Evolutionary conservation across 2,329 filamentous ascomycete species (phyloP).

Genomic region (Fonsecaea multimorphosa): DNA sequence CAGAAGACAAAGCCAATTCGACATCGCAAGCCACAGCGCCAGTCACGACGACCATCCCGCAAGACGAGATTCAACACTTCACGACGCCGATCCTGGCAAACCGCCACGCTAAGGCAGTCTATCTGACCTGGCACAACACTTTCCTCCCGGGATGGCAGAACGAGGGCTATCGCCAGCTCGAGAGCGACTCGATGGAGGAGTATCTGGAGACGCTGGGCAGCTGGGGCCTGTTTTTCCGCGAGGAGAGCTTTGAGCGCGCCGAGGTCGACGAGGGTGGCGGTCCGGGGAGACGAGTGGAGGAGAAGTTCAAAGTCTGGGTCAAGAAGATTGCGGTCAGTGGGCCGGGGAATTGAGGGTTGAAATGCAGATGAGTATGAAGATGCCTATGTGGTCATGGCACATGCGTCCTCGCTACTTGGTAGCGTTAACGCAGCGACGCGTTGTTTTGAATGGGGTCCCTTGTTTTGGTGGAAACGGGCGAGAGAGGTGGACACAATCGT

Average conservation of each 20-base stretch:
- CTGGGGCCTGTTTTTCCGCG: conserved; percentile 25
- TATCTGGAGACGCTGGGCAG: conserved; percentile 21
- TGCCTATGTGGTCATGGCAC: no score
- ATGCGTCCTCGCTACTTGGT: no score
- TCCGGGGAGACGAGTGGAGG: conserved; percentile 19
- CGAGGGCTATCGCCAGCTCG: conserved; percentile 31
- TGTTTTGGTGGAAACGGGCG: no score
- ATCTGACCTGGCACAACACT: conserved; percentile 32
- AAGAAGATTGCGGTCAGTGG: conserved; percentile 32
- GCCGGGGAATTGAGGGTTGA: conserved; percentile 31
- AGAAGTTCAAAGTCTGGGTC: conserved; percentile 37
- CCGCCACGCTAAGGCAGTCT: conserved; percentile 35
- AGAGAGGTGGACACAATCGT: no score
- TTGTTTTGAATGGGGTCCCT: no score
- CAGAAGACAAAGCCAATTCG: neutral
- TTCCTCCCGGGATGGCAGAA: conserved; percentile 34
- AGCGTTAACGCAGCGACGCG: no score
- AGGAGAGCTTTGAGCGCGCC: conserved; percentile 28
- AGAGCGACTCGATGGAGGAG: conserved; percentile 34
- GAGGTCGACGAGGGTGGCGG: neutral
- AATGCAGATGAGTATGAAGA: no score
- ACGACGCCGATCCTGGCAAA: conserved; percentile 34
- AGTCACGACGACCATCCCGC: conserved; percentile 14
- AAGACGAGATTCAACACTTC: conserved; percentile 28
- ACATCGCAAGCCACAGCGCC: neutral